Base-by-base conservation (phyloP, 768 basidiomycete genomes). In the Chalciporus piperatus region DNA sequence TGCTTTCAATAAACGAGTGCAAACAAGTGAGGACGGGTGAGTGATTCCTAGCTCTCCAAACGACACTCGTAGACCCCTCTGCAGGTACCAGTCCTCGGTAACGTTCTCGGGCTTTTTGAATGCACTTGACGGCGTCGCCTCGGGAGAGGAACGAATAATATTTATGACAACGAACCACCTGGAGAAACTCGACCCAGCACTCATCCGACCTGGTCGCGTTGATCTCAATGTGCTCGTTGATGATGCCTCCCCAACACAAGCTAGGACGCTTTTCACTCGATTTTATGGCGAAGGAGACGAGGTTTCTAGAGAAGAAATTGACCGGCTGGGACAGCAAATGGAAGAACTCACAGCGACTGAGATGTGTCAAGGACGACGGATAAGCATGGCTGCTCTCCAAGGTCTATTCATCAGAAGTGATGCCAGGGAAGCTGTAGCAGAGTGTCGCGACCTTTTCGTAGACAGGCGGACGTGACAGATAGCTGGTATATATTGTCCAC, bases 91-190 rank as follows among this genome's bases (percentile, higher is more conserved):
- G 70, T 94, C 93, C 0, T 89, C 89, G 12, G 87, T 99, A 32
- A 98, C 97, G 4, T 98, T 99, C 73, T 98, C 96, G 8, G 97
- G 97, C 23, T 91, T 98, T 65, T 74, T 99, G 39, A 99, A 99
- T 61, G 94, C 95, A 13, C 76, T 99, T 3, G 97, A 99, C 64
- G 97, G 97, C 16, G 96, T 99, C 25, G 96, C 93, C 5, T 97
- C 96, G 11, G 92, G 94, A 38, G 95, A 98, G 72, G 94, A 97
- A 62, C 85, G 97, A n/a, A 87, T 99, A 65, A 83, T 99, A 32
- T 99, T 99, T 72, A 90, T 99, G 86, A 99, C 97, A 0, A 98
- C 97, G n/a, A 99, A 99, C 69, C 97, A 98, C 61, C 67, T 90
- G 48, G 84, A 89, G 53, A 79, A 77, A 55, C 81, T 99, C 32